Evolutionary conservation across 177 flowering plant species (phyloP).

Genomic region (Vitis hybrid): DNA sequence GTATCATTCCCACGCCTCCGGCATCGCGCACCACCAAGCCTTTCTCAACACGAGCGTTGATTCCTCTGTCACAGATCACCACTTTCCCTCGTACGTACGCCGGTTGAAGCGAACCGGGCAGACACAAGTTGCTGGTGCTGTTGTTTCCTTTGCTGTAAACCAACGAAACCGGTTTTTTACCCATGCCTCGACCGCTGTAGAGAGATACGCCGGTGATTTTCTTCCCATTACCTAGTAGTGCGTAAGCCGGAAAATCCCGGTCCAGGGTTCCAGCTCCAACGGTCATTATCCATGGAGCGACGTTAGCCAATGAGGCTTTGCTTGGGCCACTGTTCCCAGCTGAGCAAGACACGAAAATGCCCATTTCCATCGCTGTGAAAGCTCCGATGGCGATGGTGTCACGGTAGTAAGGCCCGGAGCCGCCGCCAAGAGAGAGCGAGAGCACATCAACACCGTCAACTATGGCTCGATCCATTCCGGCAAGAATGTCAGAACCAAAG

Average conservation of each 20-base stretch:
- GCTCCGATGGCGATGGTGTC: conserved; percentile 85
- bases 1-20: conserved; percentile 91
- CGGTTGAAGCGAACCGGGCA: conserved; percentile 73
- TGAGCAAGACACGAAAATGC: conserved; percentile 77
- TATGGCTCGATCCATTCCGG: conserved; percentile 76
- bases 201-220: conserved; percentile 61
- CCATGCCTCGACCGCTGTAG: conserved; percentile 73
- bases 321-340: conserved; percentile 85
- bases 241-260: conserved; percentile 80
- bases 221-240: conserved; percentile 41
- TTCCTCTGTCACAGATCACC: conserved; percentile 79
- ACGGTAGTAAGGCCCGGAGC: conserved; percentile 56
- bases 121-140: conserved; percentile 47
- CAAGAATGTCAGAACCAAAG: conserved; percentile 78
- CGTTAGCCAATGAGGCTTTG: conserved; percentile 54
- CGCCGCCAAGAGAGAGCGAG: conserved; percentile 83
- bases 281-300: conserved; percentile 89
- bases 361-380: conserved; percentile 68
- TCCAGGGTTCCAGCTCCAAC: conserved; percentile 91
- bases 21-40: conserved; percentile 76
- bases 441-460: conserved; percentile 77
- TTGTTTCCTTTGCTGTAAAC: conserved; percentile 45
- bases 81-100: conserved; percentile 62
- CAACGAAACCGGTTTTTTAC: conserved; percentile 35
- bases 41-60: conserved; percentile 79